Base-by-base conservation (phyloP, 23 red algal species). In the Rhodosorus marinus region DNA sequence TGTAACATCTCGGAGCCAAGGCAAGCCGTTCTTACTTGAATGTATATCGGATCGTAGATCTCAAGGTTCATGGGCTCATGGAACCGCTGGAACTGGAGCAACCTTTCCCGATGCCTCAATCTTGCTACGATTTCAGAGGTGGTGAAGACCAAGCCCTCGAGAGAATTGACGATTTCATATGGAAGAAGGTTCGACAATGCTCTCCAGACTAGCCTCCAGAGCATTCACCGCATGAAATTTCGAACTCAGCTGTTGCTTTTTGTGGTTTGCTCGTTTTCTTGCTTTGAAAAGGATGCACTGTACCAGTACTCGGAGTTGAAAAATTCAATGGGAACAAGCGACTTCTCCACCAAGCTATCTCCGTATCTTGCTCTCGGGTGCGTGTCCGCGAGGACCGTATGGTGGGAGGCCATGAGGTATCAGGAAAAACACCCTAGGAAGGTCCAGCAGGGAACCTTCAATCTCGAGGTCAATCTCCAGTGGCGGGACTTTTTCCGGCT, bases 401-500 rank as follows among this genome's bases (percentile, higher is more conserved):
- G 83, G 54, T 59, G 52, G 56, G 40, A 57, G 21, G 35, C 74
- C 4, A 48, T 63, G 29, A 15, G 32, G 23, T 93, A 71, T 69
- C 76, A 93, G 64, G n/a, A n/a, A n/a, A n/a, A n/a, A n/a, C 55
- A 64, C 58, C 57, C 30, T 22, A 59, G 30, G 3, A 47, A 25
- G n/a, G 60, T 47, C 30, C 69, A 75, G 28, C 38, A 71, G 0
- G 75, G 68, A 14, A 82, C 86, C 0, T 82, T 82, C 26, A 76
- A 70, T 75, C 49, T 76, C 62, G 55, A 82, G 14, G 76, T 82
- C 53, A 77, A 93, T 28, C 43, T 93, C n/a, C 58, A 76, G 66
- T 75, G 66, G 0, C 76, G 86, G 20, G 75, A 93, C 41, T 93
- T 70, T 40, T 93, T 93, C 57, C 86, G 86, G 2, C 83, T 70